Percentiles rank a stretch among this genome's conserved stretches.
These are phyloP conservation scores for Melaleuca alternifolia DNA, from an alignment of 345 rosid species.

Conservation along the genomic window DNA sequence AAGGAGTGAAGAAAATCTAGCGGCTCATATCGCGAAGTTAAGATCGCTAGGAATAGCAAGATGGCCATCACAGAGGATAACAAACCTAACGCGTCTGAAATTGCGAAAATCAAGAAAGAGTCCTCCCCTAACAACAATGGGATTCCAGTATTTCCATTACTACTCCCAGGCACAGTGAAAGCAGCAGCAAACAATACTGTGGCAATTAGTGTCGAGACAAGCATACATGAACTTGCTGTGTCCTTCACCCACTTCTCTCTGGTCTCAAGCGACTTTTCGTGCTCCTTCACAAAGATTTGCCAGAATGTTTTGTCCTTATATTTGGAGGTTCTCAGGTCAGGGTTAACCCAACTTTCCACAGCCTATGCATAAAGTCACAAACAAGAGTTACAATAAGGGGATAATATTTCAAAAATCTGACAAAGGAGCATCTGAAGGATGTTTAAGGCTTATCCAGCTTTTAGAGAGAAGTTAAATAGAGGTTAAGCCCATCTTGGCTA, in stretches of 20 bases:
- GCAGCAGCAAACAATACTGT: slow-evolving; percentile 22
- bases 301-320: too few relatives aligned
- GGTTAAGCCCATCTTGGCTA: background rate
- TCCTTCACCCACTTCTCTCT: slow-evolving; percentile 6
- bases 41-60: slow-evolving; percentile 15
- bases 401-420: accelerated
- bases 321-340: too few relatives aligned
- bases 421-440: background rate
- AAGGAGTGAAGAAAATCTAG: slow-evolving; percentile 10
- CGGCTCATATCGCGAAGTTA: slow-evolving; percentile 5
- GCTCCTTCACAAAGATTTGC: background rate
- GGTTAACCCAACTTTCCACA: background rate
- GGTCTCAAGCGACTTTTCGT: background rate
- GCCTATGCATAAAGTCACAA: background rate
- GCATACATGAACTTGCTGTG: slow-evolving; percentile 17
- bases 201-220: slow-evolving; percentile 20
- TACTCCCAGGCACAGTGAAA: slow-evolving; percentile 19
- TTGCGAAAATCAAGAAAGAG: slow-evolving; percentile 6
- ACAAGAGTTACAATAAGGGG: accelerated
- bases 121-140: background rate
- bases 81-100: slow-evolving; percentile 12
- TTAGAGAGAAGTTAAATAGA: too few relatives aligned
- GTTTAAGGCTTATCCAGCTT: background rate
- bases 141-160: background rate
- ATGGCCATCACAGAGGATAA: slow-evolving; percentile 10